Conservation (phyloP, 139 green algal genomes). For the Tetratostichococcus sp. region DNA sequence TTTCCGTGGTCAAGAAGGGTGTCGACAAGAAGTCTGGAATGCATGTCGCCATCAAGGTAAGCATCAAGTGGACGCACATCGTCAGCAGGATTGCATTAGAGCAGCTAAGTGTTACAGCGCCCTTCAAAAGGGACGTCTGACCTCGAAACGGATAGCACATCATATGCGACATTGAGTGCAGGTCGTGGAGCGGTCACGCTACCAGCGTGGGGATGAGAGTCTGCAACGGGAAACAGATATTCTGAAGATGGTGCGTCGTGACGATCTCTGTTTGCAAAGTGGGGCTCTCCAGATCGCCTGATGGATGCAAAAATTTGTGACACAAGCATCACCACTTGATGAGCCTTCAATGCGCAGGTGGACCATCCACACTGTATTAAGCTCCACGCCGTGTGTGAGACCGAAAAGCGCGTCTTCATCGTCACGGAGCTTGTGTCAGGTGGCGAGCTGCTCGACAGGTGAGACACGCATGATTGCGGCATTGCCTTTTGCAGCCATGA, state of each 20-base stretch:
- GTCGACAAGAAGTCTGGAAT: conserved; percentile 56
- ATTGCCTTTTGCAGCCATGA: too few species aligned
- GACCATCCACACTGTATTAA: conserved; percentile 75
- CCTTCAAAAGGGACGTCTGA: too few species aligned
- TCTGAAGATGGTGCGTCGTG: conserved; percentile 47
- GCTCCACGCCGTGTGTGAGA: conserved; percentile 72
- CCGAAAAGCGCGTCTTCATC: conserved; percentile 68
- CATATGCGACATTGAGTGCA: too few species aligned
- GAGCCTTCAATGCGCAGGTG: not conserved
- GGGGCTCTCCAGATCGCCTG: too few species aligned
- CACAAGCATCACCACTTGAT: too few species aligned
- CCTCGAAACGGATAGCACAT: too few species aligned
- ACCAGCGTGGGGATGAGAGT: conserved; percentile 66
- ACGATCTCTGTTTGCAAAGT: too few species aligned
- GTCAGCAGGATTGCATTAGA: too few species aligned
- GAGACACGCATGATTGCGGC: too few species aligned
- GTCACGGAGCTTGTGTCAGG: conserved; percentile 77
- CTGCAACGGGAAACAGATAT: conserved; percentile 71
- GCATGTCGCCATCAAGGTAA: conserved; percentile 71
- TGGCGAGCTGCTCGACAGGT: conserved; percentile 75
- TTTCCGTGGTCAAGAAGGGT: conserved; percentile 75
- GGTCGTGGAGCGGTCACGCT: conserved; percentile 72
- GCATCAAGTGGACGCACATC: too few species aligned
- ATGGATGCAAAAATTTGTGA: too few species aligned
- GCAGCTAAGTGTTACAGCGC: too few species aligned